Evolutionary conservation across 176 grass and related monocot species (phyloP), one percentile per base, ranked within the genome.

Genomic region (Thalia dealbata): DNA sequence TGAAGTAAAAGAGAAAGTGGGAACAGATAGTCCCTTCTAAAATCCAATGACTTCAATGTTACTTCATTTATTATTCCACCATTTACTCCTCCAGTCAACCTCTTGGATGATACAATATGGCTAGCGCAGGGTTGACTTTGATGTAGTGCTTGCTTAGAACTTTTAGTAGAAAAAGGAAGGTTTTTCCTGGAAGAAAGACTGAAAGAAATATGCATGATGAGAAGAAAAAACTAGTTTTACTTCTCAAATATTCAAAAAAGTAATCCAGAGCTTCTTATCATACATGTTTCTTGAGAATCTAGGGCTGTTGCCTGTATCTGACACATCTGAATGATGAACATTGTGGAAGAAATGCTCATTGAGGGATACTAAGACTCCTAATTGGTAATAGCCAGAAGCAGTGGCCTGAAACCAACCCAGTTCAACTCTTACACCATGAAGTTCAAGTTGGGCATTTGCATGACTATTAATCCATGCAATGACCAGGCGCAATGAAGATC

Each of bases 361-460:
- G 64, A 99, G 79, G 50, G 85, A 67, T 52, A 93, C 87, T 60
- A 99, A 76, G 46, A 93, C 87, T 23, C 95, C 95, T 28, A 99
- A 79, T 77, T 99, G 95, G 80, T 91, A 93, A 84, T 99, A 99
- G 81, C 87, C 83, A 79, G 95, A 99, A 69, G 90, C 87, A 75
- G 95, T 99, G 44, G 87, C 78, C 68, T 93, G 95, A 77, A 99
- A 93, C 95, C 90, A 99, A 69, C 87, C 87, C 70, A 99, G 79
- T 66, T 99, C 90, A 43, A 90, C 77, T 81, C 81, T 89, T 59
- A 99, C 79, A 63, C 95, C 95, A 80, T 85, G 88, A 43, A 66
- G 80, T 73, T 86, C 95, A 79, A 99, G 89, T 77, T 88, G 85
- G 13, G 87, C 82, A 66, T 93, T 99, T 41, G 87, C 87, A 72